Base-by-base conservation (phyloP, 1,284 basidiomycete genomes). In the Cryptococcus sp. region DNA sequence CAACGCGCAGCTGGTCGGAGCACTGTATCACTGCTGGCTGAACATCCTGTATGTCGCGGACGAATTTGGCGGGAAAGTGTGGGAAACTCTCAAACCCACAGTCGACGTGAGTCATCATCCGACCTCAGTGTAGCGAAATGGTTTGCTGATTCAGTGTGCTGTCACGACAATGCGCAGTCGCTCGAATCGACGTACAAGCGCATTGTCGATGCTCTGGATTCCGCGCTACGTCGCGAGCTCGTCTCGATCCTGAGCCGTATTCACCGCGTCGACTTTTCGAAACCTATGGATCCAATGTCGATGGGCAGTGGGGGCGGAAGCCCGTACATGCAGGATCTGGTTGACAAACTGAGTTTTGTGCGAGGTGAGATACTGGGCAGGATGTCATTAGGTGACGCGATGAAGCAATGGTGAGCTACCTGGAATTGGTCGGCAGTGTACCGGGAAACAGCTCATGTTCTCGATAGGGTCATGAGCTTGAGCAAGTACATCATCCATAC, bases 281-380 rank as follows among this genome's bases (percentile, higher is more conserved):
- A 86, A 73, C 80, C 84, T 17, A 78, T 84, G 15, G 89, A 91
- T 67, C 73, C 77, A 1, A 77, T 76, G 71, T 59, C 82, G 3
- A 71, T 70, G 70, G 84, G 85, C 6, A 85, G 86, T 76, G 86
- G 70, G 11, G 77, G 87, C 5, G 81, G 89, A 13, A 92, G 89
- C 73, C 79, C 86, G 15, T 96, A 95, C 77, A 90, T 95, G 85
- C 89, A 90, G 70, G 93, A 95, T 61, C 81, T 96, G 57, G 84
- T 86, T 17, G 91, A 93, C 62, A 94, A 93, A 78, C 80, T 97
- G 50, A 79, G 82, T 3, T 93, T 90, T 72, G 81, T 94, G 61
- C 89, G 90, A 73, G 76, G 79, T 17, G 90, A 93, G 69, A 76
- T 96, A 17, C 75, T 95, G 16, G 84, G 80, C 48, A 85, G 85